These are phyloP conservation scores for Avicennia marina DNA, from an alignment of 257 asterid genomes.

Conservation along the genomic window DNA sequence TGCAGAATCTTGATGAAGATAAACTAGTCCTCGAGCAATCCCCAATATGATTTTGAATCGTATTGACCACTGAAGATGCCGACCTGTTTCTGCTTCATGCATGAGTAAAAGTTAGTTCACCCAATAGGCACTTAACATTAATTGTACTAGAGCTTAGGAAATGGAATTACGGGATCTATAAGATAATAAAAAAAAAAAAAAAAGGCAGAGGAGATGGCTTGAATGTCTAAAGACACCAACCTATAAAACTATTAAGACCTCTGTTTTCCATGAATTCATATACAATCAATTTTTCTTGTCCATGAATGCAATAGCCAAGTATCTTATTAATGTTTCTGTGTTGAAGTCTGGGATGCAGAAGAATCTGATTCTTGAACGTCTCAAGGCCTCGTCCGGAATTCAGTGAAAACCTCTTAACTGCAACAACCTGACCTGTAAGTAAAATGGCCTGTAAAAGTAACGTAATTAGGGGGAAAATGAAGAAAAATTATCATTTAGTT, in stretches of 20 bases:
- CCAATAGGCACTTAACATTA: too few species aligned
- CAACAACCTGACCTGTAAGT: conserved; percentile 17
- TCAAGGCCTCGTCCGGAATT: background rate
- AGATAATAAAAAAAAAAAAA: too few species aligned
- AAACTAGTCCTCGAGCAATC: too few species aligned
- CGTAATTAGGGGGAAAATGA: too few species aligned
- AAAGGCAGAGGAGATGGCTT: too few species aligned
- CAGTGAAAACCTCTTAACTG: conserved; percentile 11
- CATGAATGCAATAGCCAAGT: conserved; percentile 3
- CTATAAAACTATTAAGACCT: background rate
- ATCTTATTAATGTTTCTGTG: conserved; percentile 7
- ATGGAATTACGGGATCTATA: too few species aligned
- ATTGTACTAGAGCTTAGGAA: too few species aligned
- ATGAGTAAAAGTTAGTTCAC: too few species aligned
- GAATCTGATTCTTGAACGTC: conserved; percentile 5
- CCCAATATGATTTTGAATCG: conserved; percentile 3
- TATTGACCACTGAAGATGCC: background rate
- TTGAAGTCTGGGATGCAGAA: background rate
- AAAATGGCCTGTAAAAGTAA: conserved; percentile 19
- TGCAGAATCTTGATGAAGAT: too few species aligned
- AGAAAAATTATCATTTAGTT: too few species aligned
- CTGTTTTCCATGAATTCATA: conserved; percentile 17
- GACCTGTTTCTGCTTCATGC: background rate
- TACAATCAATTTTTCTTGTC: background rate
- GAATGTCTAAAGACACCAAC: background rate